phyloP scores from a whole-genome alignment of 495 filamentous ascomycete species.

The Lasiosphaeria hispida region DNA sequence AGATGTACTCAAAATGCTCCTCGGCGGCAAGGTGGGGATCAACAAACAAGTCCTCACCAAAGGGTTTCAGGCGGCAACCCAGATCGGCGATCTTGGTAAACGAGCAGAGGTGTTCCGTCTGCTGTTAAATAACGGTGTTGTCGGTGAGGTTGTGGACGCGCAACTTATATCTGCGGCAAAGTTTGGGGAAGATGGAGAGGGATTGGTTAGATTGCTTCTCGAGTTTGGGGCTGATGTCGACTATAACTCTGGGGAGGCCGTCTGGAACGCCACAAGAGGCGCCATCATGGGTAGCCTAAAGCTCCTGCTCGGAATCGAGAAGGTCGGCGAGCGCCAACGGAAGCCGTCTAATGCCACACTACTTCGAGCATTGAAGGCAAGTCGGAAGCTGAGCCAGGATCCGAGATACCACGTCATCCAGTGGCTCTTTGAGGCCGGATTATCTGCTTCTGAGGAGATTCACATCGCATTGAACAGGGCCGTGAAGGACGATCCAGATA shows the following conservation, averaged over 20 bases:
- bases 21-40: conserved; percentile 30
- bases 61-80: conserved; percentile 45
- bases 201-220: conserved; percentile 42
- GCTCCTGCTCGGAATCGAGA: conserved; percentile 41
- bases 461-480: conserved; percentile 40
- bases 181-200: conserved; percentile 42
- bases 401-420: conserved; percentile 41
- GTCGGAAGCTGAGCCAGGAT: conserved; percentile 39
- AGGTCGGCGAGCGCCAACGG: conserved; percentile 28
- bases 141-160: conserved; percentile 41
- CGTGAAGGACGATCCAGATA: conserved; percentile 45
- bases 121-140: conserved; percentile 40
- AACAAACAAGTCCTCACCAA: conserved; percentile 35
- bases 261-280: conserved; percentile 45
- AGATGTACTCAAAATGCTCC: conserved; percentile 41
- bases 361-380: conserved; percentile 43
- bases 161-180: conserved; percentile 45
- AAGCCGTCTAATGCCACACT: conserved; percentile 39
- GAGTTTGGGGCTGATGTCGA: conserved; percentile 43
- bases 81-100: conserved; percentile 38
- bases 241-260: conserved; percentile 44
- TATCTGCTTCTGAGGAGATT: conserved; percentile 38
- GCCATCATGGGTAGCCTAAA: conserved; percentile 43
- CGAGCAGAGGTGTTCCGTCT: conserved; percentile 41
- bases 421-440: conserved; percentile 45